phyloP scores from a whole-genome alignment of 106 monocot species.

The Platanthera zijinensis region DNA sequence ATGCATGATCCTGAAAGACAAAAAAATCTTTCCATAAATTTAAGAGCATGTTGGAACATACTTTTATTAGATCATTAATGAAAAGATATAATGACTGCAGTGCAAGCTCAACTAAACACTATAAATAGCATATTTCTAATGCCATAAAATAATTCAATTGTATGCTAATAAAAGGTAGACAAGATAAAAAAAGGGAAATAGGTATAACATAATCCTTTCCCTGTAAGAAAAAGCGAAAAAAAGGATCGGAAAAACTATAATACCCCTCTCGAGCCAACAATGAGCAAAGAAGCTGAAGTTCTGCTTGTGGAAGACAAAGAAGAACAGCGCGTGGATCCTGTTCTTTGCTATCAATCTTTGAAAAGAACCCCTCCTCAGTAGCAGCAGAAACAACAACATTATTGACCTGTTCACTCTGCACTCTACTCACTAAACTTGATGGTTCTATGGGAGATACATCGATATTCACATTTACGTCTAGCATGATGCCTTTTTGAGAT shows the following conservation, averaged over 20 bases:
- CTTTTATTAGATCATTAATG: not conserved
- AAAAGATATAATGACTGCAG: not conserved
- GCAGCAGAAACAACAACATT: constrained; percentile 22
- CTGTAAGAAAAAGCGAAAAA: not conserved
- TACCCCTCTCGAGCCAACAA: constrained; percentile 99
- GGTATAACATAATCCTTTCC: not conserved
- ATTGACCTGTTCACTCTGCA: constrained; percentile 34
- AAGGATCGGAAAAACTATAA: not conserved
- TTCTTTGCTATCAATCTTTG: constrained; percentile 17
- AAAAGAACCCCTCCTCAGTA: constrained; percentile 19
- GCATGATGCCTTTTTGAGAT: constrained; percentile 30
- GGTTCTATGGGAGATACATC: constrained; percentile 30
- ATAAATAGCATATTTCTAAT: not conserved
- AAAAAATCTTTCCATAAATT: not conserved
- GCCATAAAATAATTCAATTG: not conserved
- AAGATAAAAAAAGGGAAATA: not conserved
- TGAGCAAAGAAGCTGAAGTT: constrained; percentile 78
- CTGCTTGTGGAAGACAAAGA: constrained; percentile 51
- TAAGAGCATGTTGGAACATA: not conserved
- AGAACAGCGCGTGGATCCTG: constrained; percentile 35
- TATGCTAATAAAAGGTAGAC: not conserved
- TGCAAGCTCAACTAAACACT: not conserved
- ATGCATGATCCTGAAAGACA: not conserved
- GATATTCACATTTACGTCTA: constrained; percentile 8
- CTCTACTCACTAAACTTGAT: constrained; percentile 31